Base-by-base conservation (phyloP, 345 rosid genomes). In the Boechera retrofracta region DNA sequence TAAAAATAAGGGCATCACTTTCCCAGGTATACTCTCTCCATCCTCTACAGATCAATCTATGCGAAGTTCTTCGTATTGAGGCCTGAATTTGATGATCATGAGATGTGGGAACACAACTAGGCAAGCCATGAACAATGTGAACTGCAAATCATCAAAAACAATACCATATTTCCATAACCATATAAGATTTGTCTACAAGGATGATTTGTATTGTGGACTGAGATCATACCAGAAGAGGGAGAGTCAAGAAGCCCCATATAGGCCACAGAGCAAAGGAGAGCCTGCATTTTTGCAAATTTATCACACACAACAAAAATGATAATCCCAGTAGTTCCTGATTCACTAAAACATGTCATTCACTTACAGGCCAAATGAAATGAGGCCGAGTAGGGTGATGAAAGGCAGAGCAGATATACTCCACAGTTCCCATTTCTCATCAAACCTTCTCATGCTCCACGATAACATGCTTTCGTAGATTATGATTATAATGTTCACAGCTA, bases 121-220 rank as follows among this genome's bases (percentile, higher is more conserved):
- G 86, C 88, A 87, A 64, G 94, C 93, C 97, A 94, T 94, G 82
- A 92, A 90, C 80, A 90, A 84, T 10, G 98, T 94, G 81, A 94
- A 92, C 98, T 94, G 93, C 93, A 82, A 41, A 41, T 33, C 69
- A 69, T 21, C 48, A 68, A 73, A 71, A 59, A 51, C 39, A 65
- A 11, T 38, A 4, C 39, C 47, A 9, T 12, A 12, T 47, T 69
- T 33, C 4, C 73, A 65, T 26, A 45, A 62, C 74, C 21, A 72
- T n/a, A 41, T 33, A 28, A 71, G 38, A 44, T 12, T 52, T 29
- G 15, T 41, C 11, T 26, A 63, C 59, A 74, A 61, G n/a, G 10
- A 66, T 33, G 21, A 10, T 35, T 28, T 44, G 35, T 10, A 24
- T 41, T 4, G 16, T n/a, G 52, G 58, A 44, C 16, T 68, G 35